phyloP scores from a whole-genome alignment of 148 eudicot species.

The Chenopodium formosanum region DNA sequence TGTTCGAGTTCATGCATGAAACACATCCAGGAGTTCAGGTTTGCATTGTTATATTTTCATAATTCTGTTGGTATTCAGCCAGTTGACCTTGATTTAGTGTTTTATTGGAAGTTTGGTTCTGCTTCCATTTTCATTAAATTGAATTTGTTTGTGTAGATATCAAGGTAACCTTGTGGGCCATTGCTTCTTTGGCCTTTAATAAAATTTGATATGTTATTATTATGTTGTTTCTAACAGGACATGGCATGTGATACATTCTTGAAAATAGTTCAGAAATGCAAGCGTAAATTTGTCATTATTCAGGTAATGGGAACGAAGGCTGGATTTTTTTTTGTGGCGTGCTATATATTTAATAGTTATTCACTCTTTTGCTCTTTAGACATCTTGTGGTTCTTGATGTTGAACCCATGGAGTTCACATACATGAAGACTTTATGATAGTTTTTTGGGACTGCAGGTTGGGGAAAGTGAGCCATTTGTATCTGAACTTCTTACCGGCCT shows the following conservation, averaged over 20 bases:
- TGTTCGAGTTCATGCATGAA: constrained; percentile 99
- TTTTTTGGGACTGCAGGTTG: constrained; percentile 52
- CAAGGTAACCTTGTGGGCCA: neutral
- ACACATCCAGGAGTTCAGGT: constrained; percentile 99
- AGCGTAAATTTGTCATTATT: constrained; percentile 84
- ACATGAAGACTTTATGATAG: neutral
- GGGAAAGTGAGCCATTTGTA: constrained; percentile 96
- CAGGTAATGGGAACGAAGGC: constrained; percentile 48
- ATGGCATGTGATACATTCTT: constrained; percentile 99
- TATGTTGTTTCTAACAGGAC: constrained; percentile 52
- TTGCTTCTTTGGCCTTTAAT: neutral
- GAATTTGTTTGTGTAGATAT: neutral
- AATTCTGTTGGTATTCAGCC: neutral
- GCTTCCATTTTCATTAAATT: too few relatives aligned
- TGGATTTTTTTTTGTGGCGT: neutral
- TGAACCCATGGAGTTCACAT: neutral
- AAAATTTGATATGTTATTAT: neutral
- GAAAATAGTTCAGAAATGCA: constrained; percentile 99
- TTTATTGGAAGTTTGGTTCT: neutral
- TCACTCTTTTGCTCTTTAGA: neutral
- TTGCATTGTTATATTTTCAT: neutral
- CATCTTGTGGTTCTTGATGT: neutral
- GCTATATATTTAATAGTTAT: neutral
- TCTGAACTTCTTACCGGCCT: constrained; percentile 92
- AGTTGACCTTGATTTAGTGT: neutral